Evolutionary conservation across 1,284 basidiomycete genomes (phyloP), one percentile per base, ranked within the genome.

Genomic region (Leccinum subrobustum): DNA sequence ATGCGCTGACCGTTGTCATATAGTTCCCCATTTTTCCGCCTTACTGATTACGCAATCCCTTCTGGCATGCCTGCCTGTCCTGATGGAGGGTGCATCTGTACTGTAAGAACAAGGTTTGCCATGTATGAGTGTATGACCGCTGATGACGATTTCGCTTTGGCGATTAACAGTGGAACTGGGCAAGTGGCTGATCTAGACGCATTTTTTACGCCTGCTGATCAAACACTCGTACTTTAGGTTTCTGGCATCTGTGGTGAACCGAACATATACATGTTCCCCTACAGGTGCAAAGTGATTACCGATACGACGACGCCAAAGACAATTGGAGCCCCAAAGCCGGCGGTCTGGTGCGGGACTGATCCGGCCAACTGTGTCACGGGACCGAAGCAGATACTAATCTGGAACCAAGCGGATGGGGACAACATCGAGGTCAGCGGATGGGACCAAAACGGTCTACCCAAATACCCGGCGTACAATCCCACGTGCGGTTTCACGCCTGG

Each of bases 401-500:
- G 20, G 27, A 1, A 64, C 12, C 68, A 67, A 20, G 0, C 0
- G 1, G 64, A 67, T 0, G 0, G 2, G 31, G 60, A 70, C 54
- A 67, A 67, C 20, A 55, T 68, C 27, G 5, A 14, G 0, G 44
- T 52, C 1, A 1, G 7, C 0, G 66, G 61, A 48, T 0, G 1
- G 1, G 64, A 61, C n/a, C 0, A 2, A 33, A 4, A 14, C 11
- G 64, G 66, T 7, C 0, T n/a, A 1, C 12, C 0, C n/a, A 60
- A 57, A 25, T 29, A 3, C 31, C 64, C 67, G 1, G 59, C 0
- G 14, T 67, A 70, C 52, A 67, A 68, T 23, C 0, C 0, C 3
- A 54, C 44, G 3, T 70, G 68, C 25, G 66, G 66, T 47, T 67
- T 66, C 56, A 0, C 0, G 0, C 6, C 23, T 2, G 68, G 66